Conservation (phyloP, 345 rosid species). For the Leavenworthia alabamica region DNA sequence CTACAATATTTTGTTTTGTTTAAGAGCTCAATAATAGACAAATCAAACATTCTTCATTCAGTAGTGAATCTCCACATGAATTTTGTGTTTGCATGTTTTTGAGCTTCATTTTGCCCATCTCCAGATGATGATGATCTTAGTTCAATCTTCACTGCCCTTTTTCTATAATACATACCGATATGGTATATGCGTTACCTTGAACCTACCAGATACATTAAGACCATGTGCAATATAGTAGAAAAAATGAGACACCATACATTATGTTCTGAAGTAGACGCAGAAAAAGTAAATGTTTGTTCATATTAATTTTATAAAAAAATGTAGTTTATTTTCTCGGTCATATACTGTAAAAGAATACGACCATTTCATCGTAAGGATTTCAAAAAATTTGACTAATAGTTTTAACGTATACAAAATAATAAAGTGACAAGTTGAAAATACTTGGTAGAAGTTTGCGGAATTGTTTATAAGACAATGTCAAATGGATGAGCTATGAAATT, state of each 20-base stretch:
- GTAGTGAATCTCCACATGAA: neutral
- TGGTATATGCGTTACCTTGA: neutral
- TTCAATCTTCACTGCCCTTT: too few relatives aligned
- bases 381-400: neutral
- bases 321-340: neutral
- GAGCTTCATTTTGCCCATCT: neutral
- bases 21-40: neutral
- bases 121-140: too few relatives aligned
- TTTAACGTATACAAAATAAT: neutral
- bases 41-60: neutral
- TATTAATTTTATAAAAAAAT: too few relatives aligned
- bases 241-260: neutral
- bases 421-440: neutral
- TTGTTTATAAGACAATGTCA: constrained; percentile 8
- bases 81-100: neutral
- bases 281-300: neutral
- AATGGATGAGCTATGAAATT: neutral
- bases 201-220: neutral
- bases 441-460: neutral
- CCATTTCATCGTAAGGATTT: neutral
- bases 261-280: neutral
- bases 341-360: neutral
- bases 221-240: neutral
- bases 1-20: neutral
- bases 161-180: neutral